A percentile compares a stretch with the other conserved stretches of the same genome.
phyloP scores from a whole-genome alignment of 352 stramenopile genomes.

The Globisporangium paddicum region DNA sequence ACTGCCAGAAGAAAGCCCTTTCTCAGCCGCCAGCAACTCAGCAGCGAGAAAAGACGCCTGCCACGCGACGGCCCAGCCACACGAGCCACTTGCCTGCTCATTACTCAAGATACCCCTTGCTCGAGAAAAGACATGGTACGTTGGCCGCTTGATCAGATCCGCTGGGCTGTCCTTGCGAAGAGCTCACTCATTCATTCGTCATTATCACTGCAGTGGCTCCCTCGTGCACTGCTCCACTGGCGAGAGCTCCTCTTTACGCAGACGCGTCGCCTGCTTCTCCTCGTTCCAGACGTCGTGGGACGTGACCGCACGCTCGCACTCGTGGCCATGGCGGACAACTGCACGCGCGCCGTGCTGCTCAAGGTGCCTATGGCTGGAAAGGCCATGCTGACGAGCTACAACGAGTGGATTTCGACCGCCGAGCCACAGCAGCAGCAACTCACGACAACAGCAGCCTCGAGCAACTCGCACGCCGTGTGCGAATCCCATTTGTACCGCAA shows the following conservation, averaged over 20 bases:
- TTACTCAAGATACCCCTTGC: background rate
- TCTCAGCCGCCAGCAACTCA: background rate
- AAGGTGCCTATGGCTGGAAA: conserved; percentile 7
- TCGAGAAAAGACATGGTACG: conserved; percentile 12
- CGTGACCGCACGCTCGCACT: background rate
- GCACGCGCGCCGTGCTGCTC: background rate
- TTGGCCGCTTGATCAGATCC: background rate
- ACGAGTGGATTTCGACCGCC: conserved; percentile 14
- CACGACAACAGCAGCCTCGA: background rate
- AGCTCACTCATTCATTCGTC: background rate
- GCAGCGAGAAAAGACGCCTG: background rate
- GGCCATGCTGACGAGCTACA: conserved; percentile 14
- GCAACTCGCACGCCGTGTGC: background rate
- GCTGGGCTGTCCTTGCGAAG: background rate
- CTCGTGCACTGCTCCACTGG: conserved; percentile 7
- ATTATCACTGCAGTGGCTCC: conserved; percentile 5
- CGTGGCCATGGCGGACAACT: background rate
- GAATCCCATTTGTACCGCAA: conserved; percentile 11
- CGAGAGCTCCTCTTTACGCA: conserved; percentile 3
- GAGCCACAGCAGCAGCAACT: background rate
- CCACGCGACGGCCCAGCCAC: background rate
- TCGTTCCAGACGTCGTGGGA: background rate
- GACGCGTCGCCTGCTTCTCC: background rate
- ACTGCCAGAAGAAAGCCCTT: background rate
- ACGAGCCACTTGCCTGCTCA: background rate